Evolutionary conservation across 1,284 basidiomycete genomes (phyloP).

Genomic region (Marasmius sp.): DNA sequence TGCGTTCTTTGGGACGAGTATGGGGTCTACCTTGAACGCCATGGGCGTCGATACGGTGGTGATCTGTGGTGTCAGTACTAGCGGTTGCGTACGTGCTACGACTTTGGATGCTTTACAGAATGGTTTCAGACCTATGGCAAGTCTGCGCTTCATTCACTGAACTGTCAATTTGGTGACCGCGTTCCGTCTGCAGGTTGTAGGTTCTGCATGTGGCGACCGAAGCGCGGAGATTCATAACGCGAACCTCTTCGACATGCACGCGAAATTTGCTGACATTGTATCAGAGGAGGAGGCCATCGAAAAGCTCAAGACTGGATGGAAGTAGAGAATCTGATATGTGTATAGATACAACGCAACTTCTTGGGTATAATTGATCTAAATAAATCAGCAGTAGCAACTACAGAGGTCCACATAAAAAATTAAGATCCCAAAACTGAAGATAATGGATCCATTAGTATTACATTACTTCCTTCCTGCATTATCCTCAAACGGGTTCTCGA

Average conservation of each 20-base stretch:
- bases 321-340: background rate
- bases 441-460: background rate
- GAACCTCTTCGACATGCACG: conserved; percentile 17
- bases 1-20: conserved; percentile 16
- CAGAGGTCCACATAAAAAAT: too few relatives aligned
- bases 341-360: too few relatives aligned
- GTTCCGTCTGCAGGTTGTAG: conserved; percentile 11
- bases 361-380: too few relatives aligned
- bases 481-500: conserved; percentile 69
- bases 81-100: conserved; percentile 17
- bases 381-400: too few relatives aligned
- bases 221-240: conserved; percentile 17
- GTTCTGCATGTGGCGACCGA: conserved; percentile 17
- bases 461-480: conserved; percentile 20
- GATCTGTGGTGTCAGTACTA: conserved; percentile 17
- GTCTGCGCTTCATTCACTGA: background rate
- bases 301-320: conserved; percentile 14
- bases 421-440: too few relatives aligned
- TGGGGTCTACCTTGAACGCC: conserved; percentile 11
- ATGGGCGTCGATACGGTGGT: conserved; percentile 15
- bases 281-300: conserved; percentile 11
- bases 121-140: conserved; percentile 16
- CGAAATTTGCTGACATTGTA: conserved; percentile 17
- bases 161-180: background rate
- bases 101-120: conserved; percentile 17